These are phyloP conservation scores for Ensete glaucum DNA, from an alignment of 176 grass and related monocot genomes.

Conservation along the genomic window DNA sequence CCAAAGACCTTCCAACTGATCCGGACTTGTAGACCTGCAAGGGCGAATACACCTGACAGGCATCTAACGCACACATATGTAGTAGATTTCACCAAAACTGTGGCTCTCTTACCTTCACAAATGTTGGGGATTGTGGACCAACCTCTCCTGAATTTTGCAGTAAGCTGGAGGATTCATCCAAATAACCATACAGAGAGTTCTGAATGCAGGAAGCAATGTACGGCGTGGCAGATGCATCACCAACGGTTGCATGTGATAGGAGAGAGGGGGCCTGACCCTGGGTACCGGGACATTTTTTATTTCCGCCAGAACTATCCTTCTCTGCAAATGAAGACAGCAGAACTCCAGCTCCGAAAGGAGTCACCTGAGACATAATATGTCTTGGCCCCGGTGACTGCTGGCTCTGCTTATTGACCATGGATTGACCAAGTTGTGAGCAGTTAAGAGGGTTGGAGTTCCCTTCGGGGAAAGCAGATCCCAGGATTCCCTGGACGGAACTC, in stretches of 20 bases:
- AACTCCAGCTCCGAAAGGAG: slow-evolving; percentile 1
- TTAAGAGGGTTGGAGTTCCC: neutral
- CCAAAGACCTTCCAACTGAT: slow-evolving; percentile 22
- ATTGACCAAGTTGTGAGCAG: slow-evolving; percentile 11
- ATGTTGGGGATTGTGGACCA: slow-evolving; percentile 8
- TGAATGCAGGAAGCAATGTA: slow-evolving; percentile 12
- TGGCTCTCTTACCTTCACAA: slow-evolving; percentile 20
- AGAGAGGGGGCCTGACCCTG: neutral
- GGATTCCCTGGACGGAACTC: slow-evolving; percentile 6
- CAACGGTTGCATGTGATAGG: slow-evolving; percentile 5
- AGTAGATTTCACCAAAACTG: neutral
- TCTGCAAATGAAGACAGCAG: slow-evolving; percentile 11
- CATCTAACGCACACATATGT: neutral
- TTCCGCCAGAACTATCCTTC: slow-evolving; percentile 3
- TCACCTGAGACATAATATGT: neutral
- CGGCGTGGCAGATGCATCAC: slow-evolving; percentile 6
- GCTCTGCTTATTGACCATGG: slow-evolving; percentile 10
- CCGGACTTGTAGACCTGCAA: slow-evolving; percentile 24
- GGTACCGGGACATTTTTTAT: neutral
- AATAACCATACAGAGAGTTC: slow-evolving; percentile 11
- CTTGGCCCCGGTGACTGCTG: slow-evolving; percentile 4
- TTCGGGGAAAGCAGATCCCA: slow-evolving; percentile 1
- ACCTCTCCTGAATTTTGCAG: slow-evolving; percentile 13
- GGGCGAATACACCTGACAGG: neutral
- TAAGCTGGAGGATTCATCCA: slow-evolving; percentile 3